Evolutionary conservation across 2,329 filamentous ascomycete species (phyloP), one percentile per base, ranked within the genome.

Genomic region (Paraphaeosphaeria minitans): DNA sequence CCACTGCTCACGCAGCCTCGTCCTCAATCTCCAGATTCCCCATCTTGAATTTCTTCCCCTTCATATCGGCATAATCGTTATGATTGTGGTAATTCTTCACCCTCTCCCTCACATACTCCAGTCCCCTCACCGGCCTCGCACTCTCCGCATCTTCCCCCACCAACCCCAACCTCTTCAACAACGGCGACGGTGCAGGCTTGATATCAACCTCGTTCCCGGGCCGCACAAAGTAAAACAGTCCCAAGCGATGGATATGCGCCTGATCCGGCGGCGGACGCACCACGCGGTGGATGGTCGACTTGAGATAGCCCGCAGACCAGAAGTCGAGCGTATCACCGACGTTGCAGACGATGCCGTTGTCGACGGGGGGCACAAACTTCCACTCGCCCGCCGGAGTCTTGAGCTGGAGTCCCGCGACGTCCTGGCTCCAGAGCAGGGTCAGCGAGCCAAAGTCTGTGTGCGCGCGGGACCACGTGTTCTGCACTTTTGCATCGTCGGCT

Each of bases 201-300:
- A 79, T 70, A 55, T 74, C 66, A 0, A 75, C 68, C 1, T 79
- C 69, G 50, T 78, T 75, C 0, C 71, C 70, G 0, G 78, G 78
- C 12, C 78, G 66, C 2, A 78, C 73, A 56, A 80, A 80, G 58
- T 80, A 80, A 45, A 78, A 75, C 39, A 80, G 63, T 3, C 77
- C 77, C 35, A 79, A 61, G 4, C 78, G 72, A 42, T 74, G 67
- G 12, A 71, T 70, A 46, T 75, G 68, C 13, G 66, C 69, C 58
- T 79, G 78, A 51, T 80, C 78, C 22, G 63, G 60, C 0, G 82
- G 82, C 1, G 81, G 82, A 12, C 78, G 75, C 46, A 80, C 75
- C 0, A 85, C 82, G 1, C 82, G 78, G 56, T 85, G 82, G n/a
- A 83, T 74, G 12, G 77, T 81, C 4, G 76, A 80, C 68, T 84